These are phyloP conservation scores for Farysia itapuensis DNA, from an alignment of 1,284 basidiomycete species.

Conservation along the genomic window DNA sequence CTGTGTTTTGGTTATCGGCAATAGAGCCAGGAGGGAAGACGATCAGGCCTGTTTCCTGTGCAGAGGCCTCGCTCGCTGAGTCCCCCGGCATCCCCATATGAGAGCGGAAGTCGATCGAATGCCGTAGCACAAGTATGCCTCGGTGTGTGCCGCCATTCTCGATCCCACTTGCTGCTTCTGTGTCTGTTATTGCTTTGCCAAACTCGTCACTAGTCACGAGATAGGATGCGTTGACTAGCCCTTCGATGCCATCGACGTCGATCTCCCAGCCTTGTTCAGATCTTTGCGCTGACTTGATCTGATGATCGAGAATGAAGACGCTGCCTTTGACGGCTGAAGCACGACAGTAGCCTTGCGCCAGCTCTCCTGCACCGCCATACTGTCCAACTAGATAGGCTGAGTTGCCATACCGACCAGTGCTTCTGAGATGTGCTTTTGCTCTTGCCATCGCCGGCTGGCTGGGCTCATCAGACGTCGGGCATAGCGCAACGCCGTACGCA, in stretches of 20 bases:
- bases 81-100: background rate
- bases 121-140: constrained; percentile 32
- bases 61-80: background rate
- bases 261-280: constrained; percentile 28
- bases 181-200: no score
- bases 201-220: constrained; percentile 63
- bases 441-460: constrained; percentile 28
- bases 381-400: constrained; percentile 90
- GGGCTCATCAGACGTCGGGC: constrained; percentile 38
- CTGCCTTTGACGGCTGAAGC: constrained; percentile 51
- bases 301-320: constrained; percentile 44
- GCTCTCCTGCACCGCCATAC: constrained; percentile 72
- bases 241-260: constrained; percentile 65
- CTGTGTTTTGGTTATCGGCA: constrained; percentile 61
- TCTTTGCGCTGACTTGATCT: constrained; percentile 6
- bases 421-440: constrained; percentile 68
- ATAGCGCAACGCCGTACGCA: constrained; percentile 57
- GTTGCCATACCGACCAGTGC: constrained; percentile 82
- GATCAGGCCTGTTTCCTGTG: constrained; percentile 70
- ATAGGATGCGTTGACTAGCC: constrained; percentile 65
- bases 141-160: constrained; percentile 2
- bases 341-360: constrained; percentile 54
- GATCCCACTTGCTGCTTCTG: no score
- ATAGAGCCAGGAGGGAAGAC: constrained; percentile 74
- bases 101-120: constrained; percentile 17